Percentiles rank a stretch among this genome's conserved stretches.
phyloP scores from a whole-genome alignment of 2,329 filamentous ascomycete species.

The Colletotrichum camelliae region DNA sequence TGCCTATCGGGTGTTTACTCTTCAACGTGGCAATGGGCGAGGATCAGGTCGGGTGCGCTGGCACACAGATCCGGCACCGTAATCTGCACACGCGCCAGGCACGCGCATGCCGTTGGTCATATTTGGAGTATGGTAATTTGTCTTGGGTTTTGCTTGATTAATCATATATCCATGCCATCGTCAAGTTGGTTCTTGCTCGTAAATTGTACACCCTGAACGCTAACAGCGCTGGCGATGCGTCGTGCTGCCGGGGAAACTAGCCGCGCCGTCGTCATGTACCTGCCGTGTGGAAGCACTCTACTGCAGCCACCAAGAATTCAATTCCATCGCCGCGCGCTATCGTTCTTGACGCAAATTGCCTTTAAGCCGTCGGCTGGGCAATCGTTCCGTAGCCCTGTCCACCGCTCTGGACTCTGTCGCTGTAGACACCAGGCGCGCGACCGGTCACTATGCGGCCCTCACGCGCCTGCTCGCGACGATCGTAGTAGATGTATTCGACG shows the following conservation, averaged over 20 bases:
- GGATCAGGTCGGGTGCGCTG: constrained; percentile 5
- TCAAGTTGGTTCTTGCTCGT: not conserved
- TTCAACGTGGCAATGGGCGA: not conserved
- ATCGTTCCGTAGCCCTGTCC: constrained; percentile 63
- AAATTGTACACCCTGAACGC: not conserved
- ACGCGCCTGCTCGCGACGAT: constrained; percentile 68
- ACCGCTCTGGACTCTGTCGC: constrained; percentile 74
- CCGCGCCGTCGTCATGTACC: not conserved
- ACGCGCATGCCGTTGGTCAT: not conserved
- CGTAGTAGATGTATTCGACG: constrained; percentile 82
- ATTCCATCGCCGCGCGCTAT: not conserved
- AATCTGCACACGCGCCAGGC: constrained; percentile 4
- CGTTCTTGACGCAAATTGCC: not conserved
- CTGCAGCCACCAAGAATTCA: not conserved
- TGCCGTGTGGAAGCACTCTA: not conserved
- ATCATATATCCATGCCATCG: not conserved
- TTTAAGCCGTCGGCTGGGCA: constrained; percentile 9
- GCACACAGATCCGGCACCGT: constrained; percentile 5
- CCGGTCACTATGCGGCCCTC: constrained; percentile 59
- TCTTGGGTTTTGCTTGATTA: not conserved
- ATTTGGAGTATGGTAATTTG: not conserved
- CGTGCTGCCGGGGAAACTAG: not conserved
- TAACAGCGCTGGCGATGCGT: not conserved
- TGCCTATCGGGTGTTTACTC: not conserved
- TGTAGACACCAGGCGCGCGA: constrained; percentile 74